A percentile compares a stretch with the other conserved stretches of the same genome.
These are phyloP conservation scores for Xylaria palmicola DNA, from an alignment of 495 filamentous ascomycete species.

Conservation along the genomic window DNA sequence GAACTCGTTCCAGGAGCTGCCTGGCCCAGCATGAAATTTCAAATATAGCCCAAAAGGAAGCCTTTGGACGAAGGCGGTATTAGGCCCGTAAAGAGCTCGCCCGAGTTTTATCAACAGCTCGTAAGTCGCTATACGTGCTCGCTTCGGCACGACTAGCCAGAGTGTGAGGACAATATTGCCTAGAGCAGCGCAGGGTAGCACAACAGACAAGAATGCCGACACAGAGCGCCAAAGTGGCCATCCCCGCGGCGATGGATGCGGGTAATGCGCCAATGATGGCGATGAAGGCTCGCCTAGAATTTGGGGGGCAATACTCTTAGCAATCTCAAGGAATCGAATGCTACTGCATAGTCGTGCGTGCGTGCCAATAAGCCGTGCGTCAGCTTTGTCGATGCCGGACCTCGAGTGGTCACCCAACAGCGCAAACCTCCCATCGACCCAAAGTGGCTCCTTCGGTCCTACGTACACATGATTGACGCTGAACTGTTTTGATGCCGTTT, in stretches of 20 bases:
- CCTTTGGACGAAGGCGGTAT: slow-evolving; percentile 21
- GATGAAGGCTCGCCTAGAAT: not conserved
- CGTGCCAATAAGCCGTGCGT: slow-evolving; percentile 27
- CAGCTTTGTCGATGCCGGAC: slow-evolving; percentile 18
- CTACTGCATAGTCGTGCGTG: slow-evolving; percentile 27
- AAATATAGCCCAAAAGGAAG: slow-evolving; percentile 37
- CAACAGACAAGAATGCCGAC: not conserved
- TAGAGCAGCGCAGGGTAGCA: not conserved
- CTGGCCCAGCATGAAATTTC: slow-evolving; percentile 21
- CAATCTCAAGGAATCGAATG: slow-evolving; percentile 25
- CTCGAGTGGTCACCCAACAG: slow-evolving; percentile 32
- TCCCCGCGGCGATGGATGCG: not conserved
- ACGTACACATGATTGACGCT: slow-evolving; percentile 16
- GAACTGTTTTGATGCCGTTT: slow-evolving; percentile 18
- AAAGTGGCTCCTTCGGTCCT: slow-evolving; percentile 16
- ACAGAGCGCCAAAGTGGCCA: not conserved
- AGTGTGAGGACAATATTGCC: slow-evolving; percentile 11
- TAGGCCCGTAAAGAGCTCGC: slow-evolving; percentile 20
- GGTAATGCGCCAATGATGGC: not conserved
- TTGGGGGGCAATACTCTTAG: slow-evolving; percentile 15
- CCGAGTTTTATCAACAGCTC: slow-evolving; percentile 23
- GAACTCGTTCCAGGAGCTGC: slow-evolving; percentile 26
- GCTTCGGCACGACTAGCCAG: slow-evolving; percentile 23
- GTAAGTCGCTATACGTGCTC: slow-evolving; percentile 23
- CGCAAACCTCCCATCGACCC: slow-evolving; percentile 23